Conservation (phyloP, 1,284 basidiomycete species). For the Mycena citricolor region DNA sequence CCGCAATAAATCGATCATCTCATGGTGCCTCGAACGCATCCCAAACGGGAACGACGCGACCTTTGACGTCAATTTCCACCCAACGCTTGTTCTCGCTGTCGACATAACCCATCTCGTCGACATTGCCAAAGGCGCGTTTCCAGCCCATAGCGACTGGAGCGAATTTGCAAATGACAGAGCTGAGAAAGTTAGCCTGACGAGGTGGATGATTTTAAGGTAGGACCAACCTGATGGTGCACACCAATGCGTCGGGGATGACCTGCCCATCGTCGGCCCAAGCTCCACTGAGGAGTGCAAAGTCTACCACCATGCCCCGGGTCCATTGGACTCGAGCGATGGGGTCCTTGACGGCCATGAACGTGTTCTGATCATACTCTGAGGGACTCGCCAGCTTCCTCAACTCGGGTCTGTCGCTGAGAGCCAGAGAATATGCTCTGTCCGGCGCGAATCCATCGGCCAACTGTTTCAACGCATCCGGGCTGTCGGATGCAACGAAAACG, state of each 20-base stretch:
- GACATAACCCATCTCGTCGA: constrained; percentile 46
- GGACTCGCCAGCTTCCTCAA: constrained; percentile 52
- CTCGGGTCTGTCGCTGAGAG: constrained; percentile 39
- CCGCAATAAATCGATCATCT: constrained; percentile 1
- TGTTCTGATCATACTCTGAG: constrained; percentile 52
- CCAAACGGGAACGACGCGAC: constrained; percentile 54
- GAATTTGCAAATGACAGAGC: constrained; percentile 61
- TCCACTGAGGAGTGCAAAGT: constrained; percentile 62
- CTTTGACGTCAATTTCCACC: constrained; percentile 61
- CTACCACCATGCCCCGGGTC: constrained; percentile 64
- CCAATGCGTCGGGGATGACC: constrained; percentile 46
- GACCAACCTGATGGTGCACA: constrained; percentile 60
- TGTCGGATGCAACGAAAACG: constrained; percentile 63
- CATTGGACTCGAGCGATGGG: constrained; percentile 42
- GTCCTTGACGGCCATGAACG: constrained; percentile 46
- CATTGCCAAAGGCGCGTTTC: constrained; percentile 58
- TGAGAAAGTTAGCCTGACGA: constrained; percentile 27
- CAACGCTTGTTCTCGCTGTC: constrained; percentile 49
- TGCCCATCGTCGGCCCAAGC: constrained; percentile 53
- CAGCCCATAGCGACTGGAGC: constrained; percentile 62
- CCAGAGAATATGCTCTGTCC: constrained; percentile 46
- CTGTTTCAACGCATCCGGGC: constrained; percentile 42
- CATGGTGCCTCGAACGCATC: constrained; percentile 42
- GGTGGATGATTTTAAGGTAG: not conserved
- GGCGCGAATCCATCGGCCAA: constrained; percentile 40